Evolutionary conservation across 2,329 filamentous ascomycete genomes (phyloP), one percentile per base, ranked within the genome.

Genomic region (Lojkania enalia): DNA sequence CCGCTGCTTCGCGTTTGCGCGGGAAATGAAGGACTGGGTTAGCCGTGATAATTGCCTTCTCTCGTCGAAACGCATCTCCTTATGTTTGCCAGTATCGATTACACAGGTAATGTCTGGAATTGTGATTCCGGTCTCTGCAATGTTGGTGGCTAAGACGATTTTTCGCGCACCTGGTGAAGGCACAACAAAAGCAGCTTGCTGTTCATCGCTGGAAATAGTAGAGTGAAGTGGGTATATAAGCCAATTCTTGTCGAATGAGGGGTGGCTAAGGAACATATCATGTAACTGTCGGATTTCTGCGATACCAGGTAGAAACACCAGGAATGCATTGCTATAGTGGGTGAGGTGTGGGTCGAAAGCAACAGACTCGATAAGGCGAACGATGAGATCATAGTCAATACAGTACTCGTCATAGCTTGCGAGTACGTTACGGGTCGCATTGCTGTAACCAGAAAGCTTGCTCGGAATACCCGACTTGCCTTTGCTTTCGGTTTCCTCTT

Each of bases 61-160:
- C 72, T 99, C 94, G 63, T 99, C 92, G 59, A 95, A 97, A 20
- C 92, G 77, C 92, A 96, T 96, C 70, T 96, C 92, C 55, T 95
- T 90, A 70, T 97, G 92, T 70, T 96, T 97, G 44, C 94, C 94
- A 0, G 90, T 91, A 68, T 99, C 94, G 46, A 99, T 87, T 35
- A 99, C 94, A 58, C 91, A 96, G 0, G 94, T 97, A 20, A 99
- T 89, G 65, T 99, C 94, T 1, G 94, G 94, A 54, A 99, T 99
- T 0, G 94, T 99, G 63, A 99, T 96, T 74, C 94, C 94, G 0
- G 94, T 99, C 69, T 99, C 94, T 3, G 94, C 94, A 67, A 99
- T 99, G 64, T 99, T 99, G 12, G 94, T 99, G 1, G 94, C 91
- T 42, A 99, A 80, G 2, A 99, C 92, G 52, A 99, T 94, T 73